These are phyloP conservation scores for Leishmania major DNA, from an alignment of 208 protist genomes.

Conservation along the genomic window DNA sequence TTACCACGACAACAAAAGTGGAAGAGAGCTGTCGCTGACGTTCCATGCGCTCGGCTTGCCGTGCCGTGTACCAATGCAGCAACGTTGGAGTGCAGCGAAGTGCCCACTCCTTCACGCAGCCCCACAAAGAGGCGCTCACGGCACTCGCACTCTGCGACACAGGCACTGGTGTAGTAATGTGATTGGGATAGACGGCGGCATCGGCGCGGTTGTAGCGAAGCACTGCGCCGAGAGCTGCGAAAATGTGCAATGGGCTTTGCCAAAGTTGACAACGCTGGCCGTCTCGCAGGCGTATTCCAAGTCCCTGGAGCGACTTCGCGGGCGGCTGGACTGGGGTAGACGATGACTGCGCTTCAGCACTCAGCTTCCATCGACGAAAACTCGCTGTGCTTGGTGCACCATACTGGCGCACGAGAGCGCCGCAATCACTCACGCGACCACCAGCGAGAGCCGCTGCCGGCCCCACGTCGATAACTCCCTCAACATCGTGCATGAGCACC, in stretches of 20 bases:
- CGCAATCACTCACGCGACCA: background rate
- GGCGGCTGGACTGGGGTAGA: background rate
- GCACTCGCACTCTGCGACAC: background rate
- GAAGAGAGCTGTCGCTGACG: slow-evolving; percentile 17
- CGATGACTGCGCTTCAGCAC: background rate
- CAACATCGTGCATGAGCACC: slow-evolving; percentile 51
- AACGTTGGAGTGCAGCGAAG: background rate
- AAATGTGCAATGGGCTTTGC: slow-evolving; percentile 44
- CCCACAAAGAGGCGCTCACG: background rate
- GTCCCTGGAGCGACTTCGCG: background rate
- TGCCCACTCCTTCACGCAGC: background rate
- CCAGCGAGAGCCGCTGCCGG: no score
- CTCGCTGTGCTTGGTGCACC: background rate
- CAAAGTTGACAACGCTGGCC: slow-evolving; percentile 20
- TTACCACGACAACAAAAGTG: slow-evolving; percentile 17
- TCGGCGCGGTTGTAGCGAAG: slow-evolving; percentile 49
- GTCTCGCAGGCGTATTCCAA: background rate
- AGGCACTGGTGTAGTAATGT: background rate
- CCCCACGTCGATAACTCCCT: slow-evolving; percentile 42
- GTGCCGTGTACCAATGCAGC: background rate
- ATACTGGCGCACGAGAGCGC: background rate
- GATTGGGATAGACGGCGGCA: slow-evolving; percentile 38
- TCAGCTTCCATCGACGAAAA: slow-evolving; percentile 11
- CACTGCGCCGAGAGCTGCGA: slow-evolving; percentile 42
- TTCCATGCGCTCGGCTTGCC: background rate